These are phyloP conservation scores for Coemansia sp. DNA, from an alignment of 192 early-diverging fungal genomes.

Conservation along the genomic window DNA sequence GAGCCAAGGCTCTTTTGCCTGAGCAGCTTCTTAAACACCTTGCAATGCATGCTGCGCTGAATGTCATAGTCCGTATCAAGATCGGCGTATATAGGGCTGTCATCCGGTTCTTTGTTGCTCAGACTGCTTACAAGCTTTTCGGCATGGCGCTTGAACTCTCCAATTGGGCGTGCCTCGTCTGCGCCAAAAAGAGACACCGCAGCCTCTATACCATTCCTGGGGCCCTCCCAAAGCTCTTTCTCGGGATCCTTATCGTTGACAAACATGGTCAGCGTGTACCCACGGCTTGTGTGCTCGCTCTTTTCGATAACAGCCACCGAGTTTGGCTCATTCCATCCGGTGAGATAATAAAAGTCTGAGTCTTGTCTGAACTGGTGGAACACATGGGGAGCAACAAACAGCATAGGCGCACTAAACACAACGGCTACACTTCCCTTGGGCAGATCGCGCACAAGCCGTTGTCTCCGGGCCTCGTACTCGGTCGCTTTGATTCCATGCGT, in stretches of 20 bases:
- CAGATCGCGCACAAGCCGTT: constrained; percentile 59
- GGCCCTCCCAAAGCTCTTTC: constrained; percentile 91
- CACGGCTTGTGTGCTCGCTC: constrained; percentile 33
- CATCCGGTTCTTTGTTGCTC: constrained; percentile 6
- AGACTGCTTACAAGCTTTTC: constrained; percentile 16
- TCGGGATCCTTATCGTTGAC: constrained; percentile 72
- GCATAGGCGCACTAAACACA: constrained; percentile 69
- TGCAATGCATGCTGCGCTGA: constrained; percentile 28
- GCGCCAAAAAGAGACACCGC: constrained; percentile 77
- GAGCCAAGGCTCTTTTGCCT: constrained; percentile 23
- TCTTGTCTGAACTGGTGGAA: constrained; percentile 95
- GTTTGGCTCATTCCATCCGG: constrained; percentile 92
- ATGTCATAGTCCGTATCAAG: constrained; percentile 30
- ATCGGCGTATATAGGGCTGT: constrained; percentile 24
- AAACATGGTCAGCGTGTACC: constrained; percentile 85
- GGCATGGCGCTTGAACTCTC: constrained; percentile 26
- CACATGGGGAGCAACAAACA: constrained; percentile 86
- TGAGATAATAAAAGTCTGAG: constrained; percentile 87
- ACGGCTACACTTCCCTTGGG: constrained; percentile 69
- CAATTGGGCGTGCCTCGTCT: constrained; percentile 59
- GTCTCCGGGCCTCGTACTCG: constrained; percentile 81
- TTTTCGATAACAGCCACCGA: constrained; percentile 69
- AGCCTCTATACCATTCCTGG: constrained; percentile 77
- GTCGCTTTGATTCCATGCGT: constrained; percentile 71
- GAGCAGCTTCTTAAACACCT: constrained; percentile 12